Evolutionary conservation across 2,329 filamentous ascomycete species (phyloP).

Genomic region (Chalara sp.): DNA sequence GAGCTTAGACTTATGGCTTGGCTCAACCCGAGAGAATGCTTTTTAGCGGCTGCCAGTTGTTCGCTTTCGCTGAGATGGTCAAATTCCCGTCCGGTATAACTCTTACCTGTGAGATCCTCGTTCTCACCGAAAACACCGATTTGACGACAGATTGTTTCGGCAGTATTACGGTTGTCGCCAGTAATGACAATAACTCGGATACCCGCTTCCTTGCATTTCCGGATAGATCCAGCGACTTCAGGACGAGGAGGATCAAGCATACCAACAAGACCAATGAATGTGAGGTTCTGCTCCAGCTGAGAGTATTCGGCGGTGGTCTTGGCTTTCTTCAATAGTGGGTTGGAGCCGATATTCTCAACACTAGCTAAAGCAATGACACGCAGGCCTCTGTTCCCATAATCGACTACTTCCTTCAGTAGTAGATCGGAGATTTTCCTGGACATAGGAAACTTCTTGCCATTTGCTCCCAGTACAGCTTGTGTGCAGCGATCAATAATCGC

Average conservation of each 20-base stretch:
- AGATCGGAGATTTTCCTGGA: constrained; percentile 62
- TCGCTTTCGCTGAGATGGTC: constrained; percentile 74
- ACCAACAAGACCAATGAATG: constrained; percentile 83
- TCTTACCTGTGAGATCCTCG: constrained; percentile 85
- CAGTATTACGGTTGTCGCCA: constrained; percentile 95
- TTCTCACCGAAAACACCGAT: constrained; percentile 84
- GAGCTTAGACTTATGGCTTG: constrained; percentile 92
- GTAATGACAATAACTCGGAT: constrained; percentile 98
- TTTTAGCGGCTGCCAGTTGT: constrained; percentile 76
- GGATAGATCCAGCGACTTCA: constrained; percentile 80
- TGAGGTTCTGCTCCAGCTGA: constrained; percentile 88
- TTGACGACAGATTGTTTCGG: constrained; percentile 94
- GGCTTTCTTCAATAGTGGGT: constrained; percentile 65
- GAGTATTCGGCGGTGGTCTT: constrained; percentile 80
- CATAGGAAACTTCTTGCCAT: constrained; percentile 71
- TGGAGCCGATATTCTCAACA: constrained; percentile 66
- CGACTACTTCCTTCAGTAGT: constrained; percentile 72
- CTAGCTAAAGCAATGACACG: constrained; percentile 91
- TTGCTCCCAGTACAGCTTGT: constrained; percentile 67
- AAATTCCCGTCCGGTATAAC: constrained; percentile 91
- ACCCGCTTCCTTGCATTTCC: constrained; percentile 84
- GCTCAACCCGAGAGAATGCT: constrained; percentile 94
- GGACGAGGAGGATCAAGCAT: constrained; percentile 96
- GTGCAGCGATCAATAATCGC: constrained; percentile 90
- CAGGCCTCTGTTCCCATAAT: constrained; percentile 87